Percentiles rank a stretch among this genome's conserved stretches.
Evolutionary conservation across 768 basidiomycete genomes (phyloP).

Genomic region (Cyclocybe aegerita): DNA sequence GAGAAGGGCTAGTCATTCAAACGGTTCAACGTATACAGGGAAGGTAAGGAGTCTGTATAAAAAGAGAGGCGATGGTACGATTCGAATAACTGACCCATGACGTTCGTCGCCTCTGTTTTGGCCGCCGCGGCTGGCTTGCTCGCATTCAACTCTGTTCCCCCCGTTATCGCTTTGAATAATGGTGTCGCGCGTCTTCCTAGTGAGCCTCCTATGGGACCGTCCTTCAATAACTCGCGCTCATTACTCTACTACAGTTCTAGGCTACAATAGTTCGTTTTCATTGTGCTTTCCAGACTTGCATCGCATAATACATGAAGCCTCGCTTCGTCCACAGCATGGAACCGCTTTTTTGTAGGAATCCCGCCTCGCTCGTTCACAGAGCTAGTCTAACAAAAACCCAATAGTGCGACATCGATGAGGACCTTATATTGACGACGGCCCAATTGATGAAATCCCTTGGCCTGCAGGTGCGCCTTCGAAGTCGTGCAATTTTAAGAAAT

Average conservation of each 20-base stretch:
- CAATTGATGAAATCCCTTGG: conserved; percentile 57
- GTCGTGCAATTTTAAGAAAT: background rate
- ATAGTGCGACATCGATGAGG: conserved; percentile 61
- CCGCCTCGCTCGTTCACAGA: background rate
- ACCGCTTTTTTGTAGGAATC: conserved; percentile 21
- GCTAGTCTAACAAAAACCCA: conserved; percentile 11
- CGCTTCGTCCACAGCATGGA: conserved; percentile 50
- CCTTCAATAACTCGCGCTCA: background rate
- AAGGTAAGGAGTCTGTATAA: too few species aligned
- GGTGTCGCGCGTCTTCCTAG: conserved; percentile 38
- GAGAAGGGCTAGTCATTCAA: too few species aligned
- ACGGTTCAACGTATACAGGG: too few species aligned
- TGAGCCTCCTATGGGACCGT: conserved; percentile 17
- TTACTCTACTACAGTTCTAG: conserved; percentile 43
- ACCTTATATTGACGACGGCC: conserved; percentile 49
- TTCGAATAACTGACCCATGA: background rate
- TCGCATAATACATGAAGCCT: background rate
- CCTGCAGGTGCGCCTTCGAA: conserved; percentile 35
- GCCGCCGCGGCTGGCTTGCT: conserved; percentile 17
- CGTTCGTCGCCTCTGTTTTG: conserved; percentile 22
- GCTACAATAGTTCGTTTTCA: conserved; percentile 56
- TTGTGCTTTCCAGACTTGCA: background rate
- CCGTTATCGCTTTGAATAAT: conserved; percentile 26
- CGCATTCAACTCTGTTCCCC: conserved; percentile 9
- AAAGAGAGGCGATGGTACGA: too few species aligned